Base-by-base conservation (phyloP, 208 protist species). In the Borovskyia barvae region DNA sequence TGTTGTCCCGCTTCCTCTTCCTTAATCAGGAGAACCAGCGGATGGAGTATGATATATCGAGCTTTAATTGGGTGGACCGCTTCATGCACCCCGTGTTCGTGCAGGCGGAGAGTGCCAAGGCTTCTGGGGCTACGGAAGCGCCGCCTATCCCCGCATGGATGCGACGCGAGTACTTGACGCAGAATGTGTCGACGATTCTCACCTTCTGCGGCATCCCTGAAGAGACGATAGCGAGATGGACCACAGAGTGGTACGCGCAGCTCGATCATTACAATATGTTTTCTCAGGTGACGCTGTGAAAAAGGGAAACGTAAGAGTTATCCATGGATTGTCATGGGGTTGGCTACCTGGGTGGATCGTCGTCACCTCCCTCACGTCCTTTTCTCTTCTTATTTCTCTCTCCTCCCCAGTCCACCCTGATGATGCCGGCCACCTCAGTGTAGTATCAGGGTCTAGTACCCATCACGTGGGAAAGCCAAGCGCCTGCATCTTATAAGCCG, bases 231-330 rank as follows among this genome's bases (percentile, higher is more conserved):
- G 24, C 57, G 15, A 25, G 29, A 30, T 82, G 55, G 66, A 59
- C 66, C 24, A 53, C 75, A 49, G 72, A 59, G 69, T 94, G 80
- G 72, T 94, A 91, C 65, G 47, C 42, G 26, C 41, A 66, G 32
- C 47, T 79, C 14, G 88, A 94, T 47, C 88, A 94, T 56, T 94
- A 94, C 73, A 94, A 91, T 65, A 84, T 90, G 77, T 90, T 90
- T 57, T 75, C 79, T 24, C 76, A 80, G 37, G 24, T 88, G 17
- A 50, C 62, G 20, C 48, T 80, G 8, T 87, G n/a, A n/a, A 66
- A 48, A n/a, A 2, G 7, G 37, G 5, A 2, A 15, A 9, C 20
- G 2, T 3, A 5, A 2, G 8, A 36, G 49, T 42, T 42, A 17
- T 24, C 43, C 4, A 11, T 14, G 3, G 5, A 11, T 55, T 20